Evolutionary conservation across 192 early-diverging fungal genomes (phyloP), one percentile per base, ranked within the genome.

Genomic region (Podochytrium sp.): DNA sequence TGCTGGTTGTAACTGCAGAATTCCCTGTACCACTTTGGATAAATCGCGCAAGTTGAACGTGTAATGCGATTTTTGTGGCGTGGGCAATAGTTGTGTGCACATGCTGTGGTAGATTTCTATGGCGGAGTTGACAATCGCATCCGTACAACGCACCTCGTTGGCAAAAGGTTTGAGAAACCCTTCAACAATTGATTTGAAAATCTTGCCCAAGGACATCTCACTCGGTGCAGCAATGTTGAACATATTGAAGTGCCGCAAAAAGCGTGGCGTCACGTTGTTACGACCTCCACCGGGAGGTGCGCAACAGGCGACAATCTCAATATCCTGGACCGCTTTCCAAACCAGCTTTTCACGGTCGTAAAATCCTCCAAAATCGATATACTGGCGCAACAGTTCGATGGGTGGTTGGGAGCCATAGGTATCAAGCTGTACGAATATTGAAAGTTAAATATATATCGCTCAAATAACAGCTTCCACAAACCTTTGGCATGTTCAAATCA

Each of bases 401-500:
- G 87, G 83, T 33, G 87, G 83, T 66, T 88, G 87, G 37, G 87
- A 84, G 40, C 87, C 87, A 65, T 87, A 87, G 7, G 69, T 71
- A 39, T 71, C 69, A 33, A 71, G 41, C 38, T n/a, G n/a, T n/a
- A n/a, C n/a, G n/a, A n/a, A n/a, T n/a, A n/a, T n/a, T n/a, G n/a
- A n/a, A n/a, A n/a, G n/a, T n/a, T n/a, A n/a, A n/a, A n/a, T n/a
- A n/a, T n/a, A 38, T 63, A 63, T 3, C 83, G 82, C 49, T 86
- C 85, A 12, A 83, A 71, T 39, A n/a, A n/a, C n/a, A n/a, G n/a
- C n/a, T n/a, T n/a, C n/a, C n/a, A n/a, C n/a, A n/a, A n/a, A n/a
- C n/a, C n/a, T 88, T 88, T 3, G 87, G 85, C 85, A 89, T 89
- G 67, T 89, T 89, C 39, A 89, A 69, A 63, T 89, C 87, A 69